Evolutionary conservation across 169 alveolate genomes (phyloP).

Genomic region (Toxoplasma gondii): DNA sequence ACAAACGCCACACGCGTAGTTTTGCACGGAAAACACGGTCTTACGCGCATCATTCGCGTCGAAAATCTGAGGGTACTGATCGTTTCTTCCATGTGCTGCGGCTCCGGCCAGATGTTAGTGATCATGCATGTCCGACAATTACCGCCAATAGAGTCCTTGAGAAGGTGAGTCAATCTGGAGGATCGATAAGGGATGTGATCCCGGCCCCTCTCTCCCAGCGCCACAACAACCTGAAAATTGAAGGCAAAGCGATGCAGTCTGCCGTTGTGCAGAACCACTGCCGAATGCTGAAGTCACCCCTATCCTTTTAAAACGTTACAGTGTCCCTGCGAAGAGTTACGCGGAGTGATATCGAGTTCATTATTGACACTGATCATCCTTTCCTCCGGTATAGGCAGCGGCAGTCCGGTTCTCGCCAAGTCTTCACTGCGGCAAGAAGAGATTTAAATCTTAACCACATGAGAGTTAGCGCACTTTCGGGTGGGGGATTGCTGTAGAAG

Average conservation of each 20-base stretch:
- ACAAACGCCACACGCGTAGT: too few relatives aligned
- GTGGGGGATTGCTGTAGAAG: too few relatives aligned
- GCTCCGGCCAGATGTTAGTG: slow-evolving; percentile 92
- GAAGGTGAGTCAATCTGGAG: slow-evolving; percentile 87
- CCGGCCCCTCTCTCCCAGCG: slow-evolving; percentile 88
- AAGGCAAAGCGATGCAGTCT: neutral
- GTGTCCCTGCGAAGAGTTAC: too few relatives aligned
- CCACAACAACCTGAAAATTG: slow-evolving; percentile 83
- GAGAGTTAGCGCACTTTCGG: too few relatives aligned
- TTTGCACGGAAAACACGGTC: neutral
- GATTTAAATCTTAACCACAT: too few relatives aligned
- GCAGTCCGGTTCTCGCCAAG: too few relatives aligned
- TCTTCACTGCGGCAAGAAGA: too few relatives aligned
- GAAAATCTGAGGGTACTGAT: slow-evolving; percentile 90
- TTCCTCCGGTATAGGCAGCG: too few relatives aligned
- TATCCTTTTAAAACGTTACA: too few relatives aligned
- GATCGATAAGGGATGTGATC: slow-evolving; percentile 92
- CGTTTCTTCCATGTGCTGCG: slow-evolving; percentile 87
- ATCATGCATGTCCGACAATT: slow-evolving; percentile 90
- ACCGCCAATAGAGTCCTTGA: slow-evolving; percentile 90
- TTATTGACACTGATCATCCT: too few relatives aligned
- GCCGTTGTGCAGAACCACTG: neutral
- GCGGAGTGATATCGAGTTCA: too few relatives aligned
- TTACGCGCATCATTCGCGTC: slow-evolving; percentile 91
- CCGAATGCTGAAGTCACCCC: too few relatives aligned